Base-by-base conservation (phyloP, 2,329 filamentous ascomycete genomes). In the Exophiala oligosperma region DNA sequence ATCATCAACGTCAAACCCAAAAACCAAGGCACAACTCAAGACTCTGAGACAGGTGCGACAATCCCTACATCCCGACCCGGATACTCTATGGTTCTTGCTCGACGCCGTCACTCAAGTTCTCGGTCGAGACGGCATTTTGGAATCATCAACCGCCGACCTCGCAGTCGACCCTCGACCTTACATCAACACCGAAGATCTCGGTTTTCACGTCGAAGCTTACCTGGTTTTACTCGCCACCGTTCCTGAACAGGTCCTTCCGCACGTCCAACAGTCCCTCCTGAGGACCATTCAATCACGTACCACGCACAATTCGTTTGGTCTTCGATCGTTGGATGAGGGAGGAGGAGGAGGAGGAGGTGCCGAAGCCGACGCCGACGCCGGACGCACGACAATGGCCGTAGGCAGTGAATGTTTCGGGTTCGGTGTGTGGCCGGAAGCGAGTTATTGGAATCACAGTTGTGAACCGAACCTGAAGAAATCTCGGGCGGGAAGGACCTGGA, bases 381-480 rank as follows among this genome's bases (percentile, higher is more conserved):
- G 17, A 17, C 17, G 17, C 17, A 52, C 23, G 51, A 53, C 21
- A 48, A 37, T 37, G 60, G 60, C 6, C 6, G 29, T 17, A 17
- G 46, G 53, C 4, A 49, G 46, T 35, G 60, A 63, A 37, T 63
- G 56, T 38, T 52, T 63, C 12, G 60, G 60, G 1, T 55, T 50
- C 21, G 60, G 57, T 9, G 53, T 63, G 1, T 63, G 60, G 60
- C 60, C 60, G 1, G 60, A 54, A 52, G 60, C 60, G 8, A 54
- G 49, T 24, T 63, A 57, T 47, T 63, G 56, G 49, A 63, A 63
- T 29, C 60, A 63, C 43, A 57, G 52, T 14, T 63, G 60, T 37
- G 12, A 41, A 5, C 60, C 60, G 26, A 63, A 54, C 47, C 38
- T 63, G 12, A 29, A 23, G 23, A 63, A 63, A 46, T 28, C 47